A percentile compares a stretch with the other conserved stretches of the same genome.
Evolutionary conservation across 1,139 yeast genomes (phyloP).

Genomic region (Kluyveromyces marxianus): DNA sequence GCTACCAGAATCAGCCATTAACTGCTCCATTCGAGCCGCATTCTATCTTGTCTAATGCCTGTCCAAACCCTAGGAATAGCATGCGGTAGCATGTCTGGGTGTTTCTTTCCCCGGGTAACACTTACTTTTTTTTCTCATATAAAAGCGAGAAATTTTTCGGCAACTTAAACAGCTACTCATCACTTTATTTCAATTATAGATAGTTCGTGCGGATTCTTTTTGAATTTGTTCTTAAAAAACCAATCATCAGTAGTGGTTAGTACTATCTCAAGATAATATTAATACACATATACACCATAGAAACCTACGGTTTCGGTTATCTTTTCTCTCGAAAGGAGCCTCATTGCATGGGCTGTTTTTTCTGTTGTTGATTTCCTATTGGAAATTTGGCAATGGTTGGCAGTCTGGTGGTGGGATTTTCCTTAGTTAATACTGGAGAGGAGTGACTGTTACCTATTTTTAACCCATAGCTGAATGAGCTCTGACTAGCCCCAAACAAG

Average conservation of each 20-base stretch:
- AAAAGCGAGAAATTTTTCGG: slow-evolving; percentile 4
- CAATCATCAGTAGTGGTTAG: slow-evolving; percentile 36
- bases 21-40: too few species aligned
- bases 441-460: slow-evolving; percentile 22
- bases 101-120: not conserved
- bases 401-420: slow-evolving; percentile 4
- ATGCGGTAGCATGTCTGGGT: not conserved
- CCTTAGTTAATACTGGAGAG: slow-evolving; percentile 31
- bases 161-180: not conserved
- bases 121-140: not conserved
- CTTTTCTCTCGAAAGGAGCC: slow-evolving; percentile 17
- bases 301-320: slow-evolving; percentile 41
- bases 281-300: slow-evolving; percentile 36
- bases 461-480: slow-evolving; percentile 34
- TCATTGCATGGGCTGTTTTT: not conserved
- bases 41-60: too few species aligned
- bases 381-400: not conserved
- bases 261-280: slow-evolving; percentile 36
- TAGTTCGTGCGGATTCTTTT: not conserved
- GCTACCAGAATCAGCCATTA: too few species aligned
- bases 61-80: not conserved
- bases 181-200: not conserved
- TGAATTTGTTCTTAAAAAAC: slow-evolving; percentile 17
- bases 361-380: not conserved
- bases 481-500: slow-evolving; percentile 34